phyloP scores from a whole-genome alignment of 2,329 filamentous ascomycete genomes.

The Coniochaeta sp. region DNA sequence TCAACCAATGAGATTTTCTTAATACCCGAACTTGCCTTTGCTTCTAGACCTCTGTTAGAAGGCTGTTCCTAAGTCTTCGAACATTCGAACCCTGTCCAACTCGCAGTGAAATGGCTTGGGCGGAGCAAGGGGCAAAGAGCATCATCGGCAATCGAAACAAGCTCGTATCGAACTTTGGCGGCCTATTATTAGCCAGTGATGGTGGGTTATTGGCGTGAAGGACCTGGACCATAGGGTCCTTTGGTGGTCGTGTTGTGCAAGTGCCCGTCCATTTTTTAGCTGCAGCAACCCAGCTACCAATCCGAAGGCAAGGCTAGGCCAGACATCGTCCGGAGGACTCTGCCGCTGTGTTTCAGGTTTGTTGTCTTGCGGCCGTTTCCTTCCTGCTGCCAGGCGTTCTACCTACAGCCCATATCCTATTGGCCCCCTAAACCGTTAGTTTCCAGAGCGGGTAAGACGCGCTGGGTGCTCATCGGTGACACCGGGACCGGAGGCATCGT shows the following conservation, averaged over 20 bases:
- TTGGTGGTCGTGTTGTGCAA: slow-evolving; percentile 24
- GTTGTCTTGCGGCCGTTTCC: slow-evolving; percentile 19
- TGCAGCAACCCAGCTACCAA: slow-evolving; percentile 17
- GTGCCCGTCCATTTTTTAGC: slow-evolving; percentile 27
- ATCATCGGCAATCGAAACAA: not conserved
- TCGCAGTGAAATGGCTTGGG: not conserved
- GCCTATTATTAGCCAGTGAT: not conserved
- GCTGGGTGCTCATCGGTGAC: not conserved
- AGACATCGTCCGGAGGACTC: slow-evolving; percentile 2
- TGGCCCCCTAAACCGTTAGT: not conserved
- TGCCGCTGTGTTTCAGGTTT: slow-evolving; percentile 19
- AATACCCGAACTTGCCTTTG: not conserved
- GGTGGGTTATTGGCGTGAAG: not conserved
- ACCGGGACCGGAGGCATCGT: not conserved
- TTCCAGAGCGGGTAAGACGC: not conserved
- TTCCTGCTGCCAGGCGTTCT: slow-evolving; percentile 6
- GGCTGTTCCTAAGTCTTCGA: not conserved
- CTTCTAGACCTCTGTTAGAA: not conserved
- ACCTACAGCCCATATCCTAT: slow-evolving; percentile 2
- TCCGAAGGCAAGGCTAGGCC: slow-evolving; percentile 9
- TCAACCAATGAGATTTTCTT: not conserved
- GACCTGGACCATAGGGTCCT: slow-evolving; percentile 3
- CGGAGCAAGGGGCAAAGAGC: not conserved
- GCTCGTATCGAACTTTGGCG: not conserved
- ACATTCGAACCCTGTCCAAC: not conserved